Percentiles rank a stretch among this genome's conserved stretches.
phyloP scores from a whole-genome alignment of 305 asterid genomes.

The Striga hermonthica region DNA sequence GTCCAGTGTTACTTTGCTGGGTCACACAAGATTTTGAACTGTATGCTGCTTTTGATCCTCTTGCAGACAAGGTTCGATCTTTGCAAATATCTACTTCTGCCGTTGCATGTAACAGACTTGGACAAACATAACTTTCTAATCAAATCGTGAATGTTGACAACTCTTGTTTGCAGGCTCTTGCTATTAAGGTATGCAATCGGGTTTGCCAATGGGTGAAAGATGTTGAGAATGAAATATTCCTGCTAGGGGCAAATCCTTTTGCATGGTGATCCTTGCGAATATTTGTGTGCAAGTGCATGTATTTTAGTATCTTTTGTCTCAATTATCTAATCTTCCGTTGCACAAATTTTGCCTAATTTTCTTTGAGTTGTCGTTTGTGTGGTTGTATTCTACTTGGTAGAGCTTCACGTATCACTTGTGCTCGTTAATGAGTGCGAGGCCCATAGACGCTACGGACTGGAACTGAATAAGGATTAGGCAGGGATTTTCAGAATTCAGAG shows the following conservation, averaged over 20 bases:
- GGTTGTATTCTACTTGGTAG: conserved; percentile 27
- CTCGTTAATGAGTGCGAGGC: conserved; percentile 1
- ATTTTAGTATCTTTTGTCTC: conserved; percentile 22
- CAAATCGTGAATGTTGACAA: background rate
- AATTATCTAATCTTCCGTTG: background rate
- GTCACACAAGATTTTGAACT: conserved; percentile 94
- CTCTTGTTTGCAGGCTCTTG: conserved; percentile 67
- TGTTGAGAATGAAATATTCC: conserved; percentile 81
- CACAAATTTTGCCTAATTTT: background rate
- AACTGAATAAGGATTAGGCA: too few species aligned
- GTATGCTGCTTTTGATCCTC: conserved; percentile 98
- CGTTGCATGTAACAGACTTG: background rate
- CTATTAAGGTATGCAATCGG: conserved; percentile 88
- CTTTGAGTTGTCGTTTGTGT: conserved; percentile 4
- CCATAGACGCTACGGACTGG: too few species aligned
- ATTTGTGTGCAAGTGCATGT: conserved; percentile 31
- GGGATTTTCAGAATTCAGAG: background rate
- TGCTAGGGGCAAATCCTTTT: conserved; percentile 87
- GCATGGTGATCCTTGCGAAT: conserved; percentile 63
- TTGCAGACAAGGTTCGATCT: conserved; percentile 86
- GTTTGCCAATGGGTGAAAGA: conserved; percentile 97
- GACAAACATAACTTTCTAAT: background rate
- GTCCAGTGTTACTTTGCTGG: conserved; percentile 93
- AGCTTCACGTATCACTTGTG: conserved; percentile 20
- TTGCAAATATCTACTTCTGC: conserved; percentile 18